Conservation (phyloP, 2,329 filamentous ascomycete genomes). For the Talaromyces verruculosus region DNA sequence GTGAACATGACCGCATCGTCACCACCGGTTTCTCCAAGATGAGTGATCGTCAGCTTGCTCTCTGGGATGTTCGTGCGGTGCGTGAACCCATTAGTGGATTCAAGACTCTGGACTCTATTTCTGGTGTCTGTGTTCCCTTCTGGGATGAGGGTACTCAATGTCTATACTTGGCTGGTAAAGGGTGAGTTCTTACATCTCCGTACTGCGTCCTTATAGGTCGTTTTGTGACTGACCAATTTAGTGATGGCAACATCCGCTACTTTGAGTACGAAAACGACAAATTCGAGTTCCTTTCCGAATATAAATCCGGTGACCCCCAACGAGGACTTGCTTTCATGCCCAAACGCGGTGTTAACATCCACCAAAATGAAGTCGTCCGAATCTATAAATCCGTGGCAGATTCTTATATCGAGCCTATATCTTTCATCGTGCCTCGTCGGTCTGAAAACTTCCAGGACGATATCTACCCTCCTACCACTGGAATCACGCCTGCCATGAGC, state of each 20-base stretch:
- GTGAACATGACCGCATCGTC: constrained; percentile 91
- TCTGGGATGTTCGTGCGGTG: constrained; percentile 87
- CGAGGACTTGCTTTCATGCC: constrained; percentile 92
- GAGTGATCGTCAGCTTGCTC: constrained; percentile 93
- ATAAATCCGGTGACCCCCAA: constrained; percentile 95
- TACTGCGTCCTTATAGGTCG: neutral
- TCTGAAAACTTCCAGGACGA: constrained; percentile 96
- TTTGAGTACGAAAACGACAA: constrained; percentile 99
- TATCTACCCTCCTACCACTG: constrained; percentile 85
- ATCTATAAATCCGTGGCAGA: constrained; percentile 98
- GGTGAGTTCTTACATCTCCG: constrained; percentile 56
- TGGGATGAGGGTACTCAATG: constrained; percentile 98
- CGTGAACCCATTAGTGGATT: constrained; percentile 85
- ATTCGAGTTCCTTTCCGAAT: constrained; percentile 94
- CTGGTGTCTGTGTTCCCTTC: constrained; percentile 98
- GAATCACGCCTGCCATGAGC: constrained; percentile 76
- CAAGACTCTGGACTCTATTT: constrained; percentile 87
- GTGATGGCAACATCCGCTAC: constrained; percentile 98
- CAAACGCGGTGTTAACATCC: constrained; percentile 90
- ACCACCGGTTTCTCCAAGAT: constrained; percentile 97
- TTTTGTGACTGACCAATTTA: constrained; percentile 38
- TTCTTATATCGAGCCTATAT: constrained; percentile 89
- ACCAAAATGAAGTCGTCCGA: constrained; percentile 94
- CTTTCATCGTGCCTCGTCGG: constrained; percentile 91
- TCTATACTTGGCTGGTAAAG: constrained; percentile 94